Evolutionary conservation across 202 grass and related monocot genomes (phyloP), one percentile per base, ranked within the genome.

Genomic region (Panicum hallii): DNA sequence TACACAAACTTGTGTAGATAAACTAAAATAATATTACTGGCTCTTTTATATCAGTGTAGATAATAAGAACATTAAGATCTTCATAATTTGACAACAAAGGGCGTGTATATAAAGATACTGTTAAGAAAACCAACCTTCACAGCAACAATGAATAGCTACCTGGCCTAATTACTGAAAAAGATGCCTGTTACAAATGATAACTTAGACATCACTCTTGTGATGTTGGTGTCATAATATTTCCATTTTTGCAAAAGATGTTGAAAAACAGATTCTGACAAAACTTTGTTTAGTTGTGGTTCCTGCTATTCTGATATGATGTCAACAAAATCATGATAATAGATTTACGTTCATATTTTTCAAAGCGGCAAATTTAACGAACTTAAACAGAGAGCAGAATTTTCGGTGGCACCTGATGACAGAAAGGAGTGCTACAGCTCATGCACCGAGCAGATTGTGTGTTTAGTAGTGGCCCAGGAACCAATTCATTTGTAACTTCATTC

Each of bases 371-470:
- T 19, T 32, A 32, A 32, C 1, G 32, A 32, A 32, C 32, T 62
- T 41, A 7, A 42, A 71, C 20, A 81, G 15, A 57, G 20, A 70
- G 20, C 4, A 42, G 23, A 82, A 53, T 3, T 60, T 49, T 68
- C 41, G 50, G 53, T 82, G 62, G 82, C 64, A 93, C 91, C 91
- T 93, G 88, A 81, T 93, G 91, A 87, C 91, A 93, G 48, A 93
- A 93, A 47, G 91, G 91, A 81, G 89, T 93, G 26, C 91, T 72
- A 63, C 91, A 93, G 76, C 54, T 72, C 91, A 93, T 91, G 70
- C 91, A 93, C 11, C 91, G 86, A 64, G 88, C 91, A 49, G 91
- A 86, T 78, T 93, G 91, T 44, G 88, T 90, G 28, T 80, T 87
- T 64, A 90, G 15, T 28, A 87, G 72, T 84, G 86, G 56, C 47